Conservation (phyloP, 495 filamentous ascomycete genomes). For the Aspergillus taichungensis region DNA sequence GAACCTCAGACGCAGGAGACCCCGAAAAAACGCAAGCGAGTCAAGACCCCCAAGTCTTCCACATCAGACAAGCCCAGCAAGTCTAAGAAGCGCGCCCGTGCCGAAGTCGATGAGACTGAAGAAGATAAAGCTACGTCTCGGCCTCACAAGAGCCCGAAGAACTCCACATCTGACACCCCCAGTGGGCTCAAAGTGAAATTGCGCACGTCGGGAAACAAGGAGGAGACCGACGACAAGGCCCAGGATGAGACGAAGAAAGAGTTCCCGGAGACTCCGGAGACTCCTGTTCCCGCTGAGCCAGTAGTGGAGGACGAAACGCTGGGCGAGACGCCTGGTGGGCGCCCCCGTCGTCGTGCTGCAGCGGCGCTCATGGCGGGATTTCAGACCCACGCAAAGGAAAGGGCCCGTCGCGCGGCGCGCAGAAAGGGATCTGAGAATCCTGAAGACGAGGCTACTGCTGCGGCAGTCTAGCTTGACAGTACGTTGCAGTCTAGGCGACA, state of each 20-base stretch:
- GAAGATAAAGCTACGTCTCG: background rate
- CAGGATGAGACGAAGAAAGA: no score
- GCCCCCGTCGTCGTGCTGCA: slow-evolving; percentile 17
- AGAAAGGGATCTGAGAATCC: slow-evolving; percentile 1
- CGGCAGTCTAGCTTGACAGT: no score
- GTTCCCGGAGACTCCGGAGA: background rate
- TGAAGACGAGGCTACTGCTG: background rate
- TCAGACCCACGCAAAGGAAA: slow-evolving; percentile 11
- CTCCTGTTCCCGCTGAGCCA: background rate
- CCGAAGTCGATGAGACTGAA: slow-evolving; percentile 3
- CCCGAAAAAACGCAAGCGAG: background rate
- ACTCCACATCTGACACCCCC: background rate
- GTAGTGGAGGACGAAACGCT: background rate
- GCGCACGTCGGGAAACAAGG: background rate
- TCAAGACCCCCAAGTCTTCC: no score
- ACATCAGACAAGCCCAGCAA: no score
- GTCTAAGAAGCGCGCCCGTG: slow-evolving; percentile 12
- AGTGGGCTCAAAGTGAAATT: no score
- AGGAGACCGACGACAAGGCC: background rate
- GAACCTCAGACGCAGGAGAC: no score
- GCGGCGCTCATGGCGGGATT: slow-evolving; percentile 13
- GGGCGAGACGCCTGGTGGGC: slow-evolving; percentile 7
- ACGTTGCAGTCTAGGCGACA: no score
- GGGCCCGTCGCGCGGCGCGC: slow-evolving; percentile 13
- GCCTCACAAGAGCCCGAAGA: slow-evolving; percentile 4